Percentiles rank a stretch among this genome's conserved stretches.
Evolutionary conservation across 148 eudicot genomes (phyloP).

Genomic region (Rhododendron vialii): DNA sequence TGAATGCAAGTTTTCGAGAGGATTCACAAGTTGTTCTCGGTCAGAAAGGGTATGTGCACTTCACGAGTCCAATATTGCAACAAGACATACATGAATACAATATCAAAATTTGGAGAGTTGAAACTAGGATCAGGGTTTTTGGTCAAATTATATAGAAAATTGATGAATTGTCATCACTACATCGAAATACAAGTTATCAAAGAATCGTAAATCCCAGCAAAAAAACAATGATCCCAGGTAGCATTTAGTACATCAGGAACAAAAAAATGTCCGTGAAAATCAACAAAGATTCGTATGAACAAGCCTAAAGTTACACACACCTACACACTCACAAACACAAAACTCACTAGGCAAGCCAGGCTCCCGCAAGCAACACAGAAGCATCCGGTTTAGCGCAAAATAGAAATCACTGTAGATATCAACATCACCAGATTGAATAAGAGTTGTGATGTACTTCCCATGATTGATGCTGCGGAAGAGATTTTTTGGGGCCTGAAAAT

Average conservation of each 20-base stretch:
- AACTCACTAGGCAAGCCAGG: slow-evolving; percentile 31
- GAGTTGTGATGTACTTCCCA: slow-evolving; percentile 21
- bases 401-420: slow-evolving; percentile 21
- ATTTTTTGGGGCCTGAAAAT: slow-evolving; percentile 59
- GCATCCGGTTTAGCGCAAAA: slow-evolving; percentile 25
- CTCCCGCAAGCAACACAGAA: slow-evolving; percentile 25
- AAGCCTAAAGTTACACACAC: slow-evolving; percentile 25
- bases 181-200: slow-evolving; percentile 18
- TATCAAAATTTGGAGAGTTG: not conserved
- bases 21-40: not conserved
- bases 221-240: slow-evolving; percentile 7
- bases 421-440: slow-evolving; percentile 36
- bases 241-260: not conserved
- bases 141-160: slow-evolving; percentile 4
- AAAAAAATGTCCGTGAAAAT: not conserved
- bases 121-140: not conserved
- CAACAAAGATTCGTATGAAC: slow-evolving; percentile 22
- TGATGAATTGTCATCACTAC: slow-evolving; percentile 15
- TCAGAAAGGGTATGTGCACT: not conserved
- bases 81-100: not conserved
- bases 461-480: slow-evolving; percentile 37
- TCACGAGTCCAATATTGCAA: not conserved
- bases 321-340: slow-evolving; percentile 15
- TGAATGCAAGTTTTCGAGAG: not conserved
- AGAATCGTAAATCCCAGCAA: slow-evolving; percentile 27